phyloP scores from a whole-genome alignment of 345 rosid species.

The Eucalyptus cladocalyx region DNA sequence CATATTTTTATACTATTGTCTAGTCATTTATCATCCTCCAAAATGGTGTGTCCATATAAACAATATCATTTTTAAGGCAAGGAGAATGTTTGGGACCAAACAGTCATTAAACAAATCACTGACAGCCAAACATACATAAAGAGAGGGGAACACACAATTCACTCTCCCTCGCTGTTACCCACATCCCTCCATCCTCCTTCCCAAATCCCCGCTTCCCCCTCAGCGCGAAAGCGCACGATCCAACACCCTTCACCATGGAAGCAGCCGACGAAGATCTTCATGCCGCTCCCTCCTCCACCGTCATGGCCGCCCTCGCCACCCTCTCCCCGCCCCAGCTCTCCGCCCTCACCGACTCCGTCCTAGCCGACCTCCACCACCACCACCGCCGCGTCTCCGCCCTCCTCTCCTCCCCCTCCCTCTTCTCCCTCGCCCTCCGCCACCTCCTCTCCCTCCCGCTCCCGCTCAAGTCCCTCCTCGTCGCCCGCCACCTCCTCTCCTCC shows the following conservation, averaged over 20 bases:
- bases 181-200: neutral
- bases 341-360: conserved; percentile 36
- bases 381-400: conserved; percentile 53
- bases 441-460: conserved; percentile 67
- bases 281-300: neutral
- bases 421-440: conserved; percentile 70
- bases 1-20: neutral
- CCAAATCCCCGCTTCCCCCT: neutral
- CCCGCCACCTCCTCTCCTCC: conserved; percentile 71
- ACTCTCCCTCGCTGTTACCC: neutral
- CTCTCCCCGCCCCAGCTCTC: conserved; percentile 36
- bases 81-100: neutral
- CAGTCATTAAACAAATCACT: neutral
- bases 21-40: neutral
- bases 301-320: conserved; percentile 57
- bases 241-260: conserved; percentile 25
- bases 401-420: conserved; percentile 66
- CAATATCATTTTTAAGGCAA: neutral
- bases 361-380: conserved; percentile 36
- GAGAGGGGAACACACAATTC: neutral
- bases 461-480: conserved; percentile 59
- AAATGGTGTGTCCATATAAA: neutral
- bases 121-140: neutral
- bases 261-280: neutral
- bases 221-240: conserved; percentile 17